These are phyloP conservation scores for Mucuna pruriens DNA, from an alignment of 306 rosid genomes.

Conservation along the genomic window DNA sequence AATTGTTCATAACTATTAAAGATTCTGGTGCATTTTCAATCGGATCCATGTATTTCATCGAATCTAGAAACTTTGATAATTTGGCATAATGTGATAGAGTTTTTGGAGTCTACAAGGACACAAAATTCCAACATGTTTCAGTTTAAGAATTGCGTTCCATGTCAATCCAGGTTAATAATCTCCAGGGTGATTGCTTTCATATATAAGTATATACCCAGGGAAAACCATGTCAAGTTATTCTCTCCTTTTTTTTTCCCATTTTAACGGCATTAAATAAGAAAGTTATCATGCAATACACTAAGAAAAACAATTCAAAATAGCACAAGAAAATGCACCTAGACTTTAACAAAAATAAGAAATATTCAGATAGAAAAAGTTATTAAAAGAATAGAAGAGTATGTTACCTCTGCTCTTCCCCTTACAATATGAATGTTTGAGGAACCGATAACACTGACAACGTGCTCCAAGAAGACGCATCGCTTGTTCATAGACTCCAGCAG, in stretches of 20 bases:
- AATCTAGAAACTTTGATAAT: no score
- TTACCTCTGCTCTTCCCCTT: slow-evolving; percentile 97
- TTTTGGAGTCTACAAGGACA: no score
- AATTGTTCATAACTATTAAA: no score
- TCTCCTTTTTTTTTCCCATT: neutral
- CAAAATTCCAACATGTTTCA: no score
- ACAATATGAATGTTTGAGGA: slow-evolving; percentile 74
- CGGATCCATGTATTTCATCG: no score
- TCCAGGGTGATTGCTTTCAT: neutral
- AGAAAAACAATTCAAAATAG: slow-evolving; percentile 18
- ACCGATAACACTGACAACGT: slow-evolving; percentile 61
- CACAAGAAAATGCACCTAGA: neutral
- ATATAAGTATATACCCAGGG: neutral
- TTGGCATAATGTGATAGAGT: no score
- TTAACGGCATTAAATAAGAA: neutral
- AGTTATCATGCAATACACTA: neutral
- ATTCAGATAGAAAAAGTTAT: neutral
- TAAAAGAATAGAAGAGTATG: neutral
- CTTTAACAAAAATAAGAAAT: slow-evolving; percentile 1
- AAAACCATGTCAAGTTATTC: neutral
- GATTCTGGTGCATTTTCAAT: no score
- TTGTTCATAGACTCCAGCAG: slow-evolving; percentile 87
- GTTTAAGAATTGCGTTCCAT: neutral
- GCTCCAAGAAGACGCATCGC: slow-evolving; percentile 89
- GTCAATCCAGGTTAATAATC: neutral